Base-by-base conservation (phyloP, 192 early-diverging fungal genomes). In the Linnemannia hyalina region DNA sequence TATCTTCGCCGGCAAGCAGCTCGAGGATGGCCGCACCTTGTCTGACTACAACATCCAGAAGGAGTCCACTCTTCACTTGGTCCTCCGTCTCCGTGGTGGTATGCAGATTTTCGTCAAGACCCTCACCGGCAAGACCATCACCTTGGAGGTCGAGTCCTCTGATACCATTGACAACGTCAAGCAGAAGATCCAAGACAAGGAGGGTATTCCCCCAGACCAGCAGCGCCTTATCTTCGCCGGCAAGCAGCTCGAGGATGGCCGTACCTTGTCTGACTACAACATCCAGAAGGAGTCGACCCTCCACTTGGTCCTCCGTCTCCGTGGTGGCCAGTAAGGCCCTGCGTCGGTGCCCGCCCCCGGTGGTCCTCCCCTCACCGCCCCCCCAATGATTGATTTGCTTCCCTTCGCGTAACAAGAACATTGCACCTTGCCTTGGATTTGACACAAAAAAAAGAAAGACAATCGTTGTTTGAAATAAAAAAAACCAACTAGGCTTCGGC, bases 51-150 rank as follows among this genome's bases (percentile, higher is more conserved):
- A 95, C 88, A 94, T 95, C 79, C 93, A 93, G 82, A 93, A 93
- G 88, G 93, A 94, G 81, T 92, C 92, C 29, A 94, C 93, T 63
- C 90, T 95, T 63, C 92, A 94, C 87, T 80, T 95, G 44, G 93
- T 95, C 3, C 83, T 95, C 16, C 92, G 94, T 82, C 91, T 95
- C 71, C 92, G 94, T 65, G 93, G 89, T 80, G 91, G 91, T 90
- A 94, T 93, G 92, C 93, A 93, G 75, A 94, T 94, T 73, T 94
- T 95, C 73, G 95, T 95, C 74, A 95, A 97, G 93, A 95, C 96
- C 54, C 90, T 99, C 22, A 99, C 97, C 63, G 97, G 97, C 83
- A 99, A 98, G 94, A 99, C 97, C 87, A 97, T 99, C 90, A 99
- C 97, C 80, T 90, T 99, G 40, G 98, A 96, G 88, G 95, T 96